A percentile compares a stretch with the other conserved stretches of the same genome.
Conservation (phyloP, 1,284 basidiomycete species). For the Tilletia caries region DNA sequence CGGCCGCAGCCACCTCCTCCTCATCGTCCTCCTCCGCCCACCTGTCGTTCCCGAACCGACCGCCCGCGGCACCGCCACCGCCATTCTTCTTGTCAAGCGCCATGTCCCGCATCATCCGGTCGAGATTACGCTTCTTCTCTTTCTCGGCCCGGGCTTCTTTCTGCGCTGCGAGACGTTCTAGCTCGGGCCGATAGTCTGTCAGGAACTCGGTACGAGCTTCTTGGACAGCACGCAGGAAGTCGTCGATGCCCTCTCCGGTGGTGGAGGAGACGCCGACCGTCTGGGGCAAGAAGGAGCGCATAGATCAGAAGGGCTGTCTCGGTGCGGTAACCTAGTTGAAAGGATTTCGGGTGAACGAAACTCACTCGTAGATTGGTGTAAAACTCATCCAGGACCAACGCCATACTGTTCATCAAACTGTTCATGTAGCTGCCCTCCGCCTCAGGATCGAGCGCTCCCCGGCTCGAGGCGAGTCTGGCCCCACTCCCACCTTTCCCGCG, state of each 20-base stretch:
- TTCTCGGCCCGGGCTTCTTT: conserved; percentile 56
- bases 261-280: conserved; percentile 92
- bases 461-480: conserved; percentile 20
- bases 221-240: conserved; percentile 87
- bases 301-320: neutral
- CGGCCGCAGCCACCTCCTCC: conserved; percentile 14
- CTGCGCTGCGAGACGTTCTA: conserved; percentile 66
- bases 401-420: conserved; percentile 98
- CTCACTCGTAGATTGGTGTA: conserved; percentile 88
- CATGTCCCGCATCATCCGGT: conserved; percentile 80
- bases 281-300: conserved; percentile 56
- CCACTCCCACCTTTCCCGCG: conserved; percentile 15
- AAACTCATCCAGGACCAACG: conserved; percentile 94
- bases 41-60: conserved; percentile 51
- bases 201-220: conserved; percentile 78
- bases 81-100: conserved; percentile 47
- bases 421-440: conserved; percentile 97
- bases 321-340: neutral
- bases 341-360: neutral
- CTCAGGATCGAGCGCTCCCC: conserved; percentile 55
- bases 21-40: conserved; percentile 11
- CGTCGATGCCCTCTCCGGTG: conserved; percentile 86
- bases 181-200: conserved; percentile 87
- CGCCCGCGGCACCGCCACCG: conserved; percentile 19
- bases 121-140: conserved; percentile 68